These are phyloP conservation scores for Luvunga scandens DNA, from an alignment of 345 rosid genomes.

Conservation along the genomic window DNA sequence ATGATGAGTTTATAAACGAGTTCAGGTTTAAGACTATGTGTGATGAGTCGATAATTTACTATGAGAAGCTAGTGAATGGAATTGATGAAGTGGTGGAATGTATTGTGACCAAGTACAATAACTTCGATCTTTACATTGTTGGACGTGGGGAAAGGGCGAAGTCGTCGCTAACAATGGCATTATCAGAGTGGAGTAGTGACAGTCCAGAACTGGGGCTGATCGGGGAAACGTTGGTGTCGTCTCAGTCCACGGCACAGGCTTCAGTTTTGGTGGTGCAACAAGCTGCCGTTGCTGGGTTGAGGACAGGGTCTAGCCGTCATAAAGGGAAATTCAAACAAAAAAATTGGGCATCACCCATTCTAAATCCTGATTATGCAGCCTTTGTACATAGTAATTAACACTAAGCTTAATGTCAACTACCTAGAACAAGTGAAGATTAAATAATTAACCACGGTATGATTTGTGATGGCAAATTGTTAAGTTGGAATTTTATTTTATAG, in stretches of 20 bases:
- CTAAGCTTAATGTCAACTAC: too few relatives aligned
- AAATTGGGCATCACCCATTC: not conserved
- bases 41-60: slow-evolving; percentile 22
- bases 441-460: too few relatives aligned
- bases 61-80: slow-evolving; percentile 20
- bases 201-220: slow-evolving; percentile 30
- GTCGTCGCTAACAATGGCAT: slow-evolving; percentile 21
- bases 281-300: not conserved
- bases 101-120: slow-evolving; percentile 1
- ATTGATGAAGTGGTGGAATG: slow-evolving; percentile 19
- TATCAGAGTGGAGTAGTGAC: slow-evolving; percentile 30
- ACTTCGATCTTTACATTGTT: slow-evolving; percentile 34
- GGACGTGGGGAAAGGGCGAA: slow-evolving; percentile 25
- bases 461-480: too few relatives aligned
- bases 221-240: slow-evolving; percentile 28
- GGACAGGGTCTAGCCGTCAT: not conserved
- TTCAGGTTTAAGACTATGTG: slow-evolving; percentile 35
- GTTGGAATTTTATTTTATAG: too few relatives aligned
- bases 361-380: slow-evolving; percentile 10
- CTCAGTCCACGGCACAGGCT: slow-evolving; percentile 19
- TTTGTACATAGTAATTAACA: not conserved
- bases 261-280: slow-evolving; percentile 40
- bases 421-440: too few relatives aligned
- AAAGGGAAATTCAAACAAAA: not conserved
- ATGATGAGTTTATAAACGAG: slow-evolving; percentile 27